These are phyloP conservation scores for Avena eriantha DNA, from an alignment of 176 grass and related monocot genomes.

Conservation along the genomic window DNA sequence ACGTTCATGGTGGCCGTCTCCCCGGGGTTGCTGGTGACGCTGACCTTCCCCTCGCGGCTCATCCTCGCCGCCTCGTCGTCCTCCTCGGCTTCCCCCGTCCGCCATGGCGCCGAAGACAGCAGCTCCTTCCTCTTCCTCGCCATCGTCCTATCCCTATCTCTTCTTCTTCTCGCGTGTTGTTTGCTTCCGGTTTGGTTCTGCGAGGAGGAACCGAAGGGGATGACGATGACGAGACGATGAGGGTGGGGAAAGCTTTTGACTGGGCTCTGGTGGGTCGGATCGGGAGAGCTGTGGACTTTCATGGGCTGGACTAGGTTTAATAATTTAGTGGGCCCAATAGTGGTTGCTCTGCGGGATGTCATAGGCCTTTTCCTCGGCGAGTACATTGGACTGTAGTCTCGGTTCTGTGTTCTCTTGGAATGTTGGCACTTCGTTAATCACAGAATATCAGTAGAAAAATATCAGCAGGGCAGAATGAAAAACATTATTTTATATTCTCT, in stretches of 20 bases:
- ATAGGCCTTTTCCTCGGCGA: background rate
- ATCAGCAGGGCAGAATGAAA: no score
- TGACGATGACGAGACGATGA: conserved; percentile 39
- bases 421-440: no score
- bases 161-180: background rate
- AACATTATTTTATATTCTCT: no score
- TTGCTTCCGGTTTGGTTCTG: background rate
- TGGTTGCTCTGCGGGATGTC: background rate
- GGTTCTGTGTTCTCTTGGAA: no score
- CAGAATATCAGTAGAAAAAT: no score
- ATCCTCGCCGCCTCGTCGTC: conserved; percentile 56
- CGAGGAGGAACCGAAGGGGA: background rate
- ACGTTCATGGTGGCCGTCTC: conserved; percentile 82
- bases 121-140: conserved; percentile 80
- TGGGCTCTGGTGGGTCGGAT: conserved; percentile 17
- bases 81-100: conserved; percentile 72
- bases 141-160: conserved; percentile 15
- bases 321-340: background rate
- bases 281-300: background rate
- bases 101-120: conserved; percentile 78
- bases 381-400: no score
- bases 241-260: background rate
- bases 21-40: conserved; percentile 68
- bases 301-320: background rate
- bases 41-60: conserved; percentile 68